Evolutionary conservation across 164 flowering plant species (phyloP).

Genomic region (Stephania cephalantha): DNA sequence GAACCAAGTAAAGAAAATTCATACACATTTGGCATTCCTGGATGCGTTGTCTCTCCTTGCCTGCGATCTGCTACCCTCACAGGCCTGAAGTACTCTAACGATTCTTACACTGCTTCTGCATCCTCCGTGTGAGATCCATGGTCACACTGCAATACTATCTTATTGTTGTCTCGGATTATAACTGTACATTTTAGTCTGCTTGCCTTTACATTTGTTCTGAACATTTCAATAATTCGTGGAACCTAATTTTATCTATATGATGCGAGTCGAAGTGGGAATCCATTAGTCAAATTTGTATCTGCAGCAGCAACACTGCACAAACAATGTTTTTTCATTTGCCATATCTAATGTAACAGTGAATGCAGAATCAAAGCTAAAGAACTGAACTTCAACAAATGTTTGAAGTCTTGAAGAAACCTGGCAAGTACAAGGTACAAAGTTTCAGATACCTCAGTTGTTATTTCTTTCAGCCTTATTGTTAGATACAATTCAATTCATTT

Average conservation of each 20-base stretch:
- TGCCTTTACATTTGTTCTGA: neutral
- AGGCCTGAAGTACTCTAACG: slow-evolving; percentile 55
- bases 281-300: no score
- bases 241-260: neutral
- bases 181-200: neutral
- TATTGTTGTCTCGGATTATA: neutral
- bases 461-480: neutral
- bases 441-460: neutral
- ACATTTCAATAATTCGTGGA: slow-evolving; percentile 1
- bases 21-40: slow-evolving; percentile 38
- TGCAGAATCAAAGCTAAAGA: neutral
- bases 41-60: slow-evolving; percentile 30
- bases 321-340: neutral
- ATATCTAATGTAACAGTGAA: neutral
- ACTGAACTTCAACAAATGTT: neutral
- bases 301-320: neutral
- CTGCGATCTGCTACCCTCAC: slow-evolving; percentile 46
- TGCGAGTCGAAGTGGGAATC: neutral
- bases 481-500: neutral
- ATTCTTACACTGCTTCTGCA: slow-evolving; percentile 60
- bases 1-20: slow-evolving; percentile 15
- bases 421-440: neutral
- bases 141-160: neutral
- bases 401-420: neutral
- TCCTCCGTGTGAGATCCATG: slow-evolving; percentile 34